A percentile compares a stretch with the other conserved stretches of the same genome.
Evolutionary conservation across 2,329 filamentous ascomycete genomes (phyloP).

Genomic region (Xylaria sp.): DNA sequence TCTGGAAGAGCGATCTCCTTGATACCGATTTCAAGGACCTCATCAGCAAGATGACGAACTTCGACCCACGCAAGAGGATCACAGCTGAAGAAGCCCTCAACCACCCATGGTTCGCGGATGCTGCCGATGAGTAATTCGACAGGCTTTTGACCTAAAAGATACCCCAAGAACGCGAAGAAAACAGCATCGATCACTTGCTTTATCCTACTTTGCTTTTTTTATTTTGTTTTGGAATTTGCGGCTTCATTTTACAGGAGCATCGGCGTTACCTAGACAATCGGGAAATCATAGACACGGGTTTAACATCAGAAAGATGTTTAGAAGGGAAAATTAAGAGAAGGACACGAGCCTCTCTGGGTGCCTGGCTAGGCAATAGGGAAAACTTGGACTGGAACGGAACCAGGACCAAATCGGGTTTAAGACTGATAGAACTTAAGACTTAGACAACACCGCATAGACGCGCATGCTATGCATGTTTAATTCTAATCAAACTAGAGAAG

Average conservation of each 20-base stretch:
- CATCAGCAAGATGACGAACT: constrained; percentile 45
- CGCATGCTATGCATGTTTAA: constrained; percentile 27
- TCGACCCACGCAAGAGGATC: constrained; percentile 48
- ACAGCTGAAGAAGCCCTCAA: constrained; percentile 47
- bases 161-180: background rate
- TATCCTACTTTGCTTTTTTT: background rate
- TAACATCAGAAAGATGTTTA: constrained; percentile 9
- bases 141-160: background rate
- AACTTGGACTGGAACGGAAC: background rate
- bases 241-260: constrained; percentile 3
- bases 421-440: background rate
- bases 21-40: constrained; percentile 49
- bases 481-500: constrained; percentile 21
- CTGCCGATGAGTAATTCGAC: constrained; percentile 21
- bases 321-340: constrained; percentile 3
- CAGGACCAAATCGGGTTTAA: background rate
- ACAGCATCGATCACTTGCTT: background rate
- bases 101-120: constrained; percentile 41
- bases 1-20: constrained; percentile 47
- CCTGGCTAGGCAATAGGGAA: constrained; percentile 4
- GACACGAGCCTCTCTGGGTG: constrained; percentile 1
- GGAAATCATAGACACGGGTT: constrained; percentile 9
- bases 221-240: background rate
- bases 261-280: constrained; percentile 10
- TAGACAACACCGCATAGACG: constrained; percentile 19